A percentile compares a stretch with the other conserved stretches of the same genome.
Evolutionary conservation across 305 asterid genomes (phyloP).

Genomic region (Caryopteris hybrid): DNA sequence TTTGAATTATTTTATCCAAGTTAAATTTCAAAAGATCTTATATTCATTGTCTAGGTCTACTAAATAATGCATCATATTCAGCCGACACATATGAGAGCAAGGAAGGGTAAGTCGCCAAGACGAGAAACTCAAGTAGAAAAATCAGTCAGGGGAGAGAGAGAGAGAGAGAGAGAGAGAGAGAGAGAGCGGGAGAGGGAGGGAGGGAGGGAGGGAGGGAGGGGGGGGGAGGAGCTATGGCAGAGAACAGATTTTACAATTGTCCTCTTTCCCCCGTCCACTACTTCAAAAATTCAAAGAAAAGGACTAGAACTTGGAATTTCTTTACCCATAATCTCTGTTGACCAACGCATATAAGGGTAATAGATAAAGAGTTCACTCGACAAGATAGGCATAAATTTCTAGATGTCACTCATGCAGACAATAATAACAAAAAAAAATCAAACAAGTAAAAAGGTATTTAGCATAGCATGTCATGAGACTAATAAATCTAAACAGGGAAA

Average conservation of each 20-base stretch:
- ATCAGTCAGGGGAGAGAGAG: too few relatives aligned
- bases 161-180: too few relatives aligned
- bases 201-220: too few relatives aligned
- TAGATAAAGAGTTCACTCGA: not conserved
- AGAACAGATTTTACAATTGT: not conserved
- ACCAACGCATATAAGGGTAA: not conserved
- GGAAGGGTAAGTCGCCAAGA: not conserved
- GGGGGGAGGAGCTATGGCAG: not conserved
- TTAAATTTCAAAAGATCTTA: too few relatives aligned
- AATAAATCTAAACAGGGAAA: conserved; percentile 7
- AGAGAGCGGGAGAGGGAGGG: too few relatives aligned
- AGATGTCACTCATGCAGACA: not conserved
- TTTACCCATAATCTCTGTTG: not conserved
- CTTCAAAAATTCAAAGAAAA: not conserved
- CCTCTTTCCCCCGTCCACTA: not conserved
- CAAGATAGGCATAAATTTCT: not conserved
- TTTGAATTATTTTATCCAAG: conserved; percentile 24
- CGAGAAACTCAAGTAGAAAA: too few relatives aligned
- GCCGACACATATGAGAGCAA: conserved; percentile 7
- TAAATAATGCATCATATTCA: not conserved
- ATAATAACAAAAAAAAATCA: not conserved
- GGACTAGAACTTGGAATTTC: not conserved
- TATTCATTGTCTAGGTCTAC: too few relatives aligned
- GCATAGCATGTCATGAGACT: conserved; percentile 7
- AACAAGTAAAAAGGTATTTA: not conserved